Evolutionary conservation across 345 rosid species (phyloP).

Genomic region (Nasturtium officinale): DNA sequence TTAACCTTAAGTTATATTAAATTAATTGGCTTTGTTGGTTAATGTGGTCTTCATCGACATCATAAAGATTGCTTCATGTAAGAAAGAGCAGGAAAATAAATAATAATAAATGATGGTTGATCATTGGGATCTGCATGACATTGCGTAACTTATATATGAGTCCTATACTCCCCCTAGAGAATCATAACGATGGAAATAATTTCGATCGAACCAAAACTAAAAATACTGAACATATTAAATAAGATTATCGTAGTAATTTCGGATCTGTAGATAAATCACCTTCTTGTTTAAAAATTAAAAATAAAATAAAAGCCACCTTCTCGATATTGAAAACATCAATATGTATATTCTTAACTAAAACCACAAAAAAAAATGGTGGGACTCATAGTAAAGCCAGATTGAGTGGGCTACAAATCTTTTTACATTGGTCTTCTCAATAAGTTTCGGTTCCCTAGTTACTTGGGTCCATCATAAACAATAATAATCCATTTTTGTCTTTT

Average conservation of each 20-base stretch:
- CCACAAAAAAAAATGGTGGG: neutral
- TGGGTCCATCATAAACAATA: slow-evolving; percentile 16
- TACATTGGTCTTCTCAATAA: slow-evolving; percentile 24
- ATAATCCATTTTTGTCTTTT: neutral
- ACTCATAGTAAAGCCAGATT: slow-evolving; percentile 1
- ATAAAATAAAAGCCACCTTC: no score
- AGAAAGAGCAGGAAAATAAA: neutral
- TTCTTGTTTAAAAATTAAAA: no score
- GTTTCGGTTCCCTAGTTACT: slow-evolving; percentile 24
- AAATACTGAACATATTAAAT: neutral
- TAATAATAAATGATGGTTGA: neutral
- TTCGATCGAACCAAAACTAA: neutral
- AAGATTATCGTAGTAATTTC: no score
- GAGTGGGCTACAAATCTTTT: slow-evolving; percentile 30
- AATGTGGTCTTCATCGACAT: slow-evolving; percentile 29
- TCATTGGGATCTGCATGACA: slow-evolving; percentile 27
- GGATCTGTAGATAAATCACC: no score
- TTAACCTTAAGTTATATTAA: neutral
- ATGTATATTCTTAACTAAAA: neutral
- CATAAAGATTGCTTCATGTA: slow-evolving; percentile 17
- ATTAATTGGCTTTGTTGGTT: slow-evolving; percentile 16
- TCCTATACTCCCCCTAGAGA: neutral
- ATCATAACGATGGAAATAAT: slow-evolving; percentile 19
- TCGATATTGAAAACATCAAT: neutral
- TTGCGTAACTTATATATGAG: slow-evolving; percentile 28